Evolutionary conservation across 495 filamentous ascomycete genomes (phyloP).

Genomic region (Haplographium delicatum): DNA sequence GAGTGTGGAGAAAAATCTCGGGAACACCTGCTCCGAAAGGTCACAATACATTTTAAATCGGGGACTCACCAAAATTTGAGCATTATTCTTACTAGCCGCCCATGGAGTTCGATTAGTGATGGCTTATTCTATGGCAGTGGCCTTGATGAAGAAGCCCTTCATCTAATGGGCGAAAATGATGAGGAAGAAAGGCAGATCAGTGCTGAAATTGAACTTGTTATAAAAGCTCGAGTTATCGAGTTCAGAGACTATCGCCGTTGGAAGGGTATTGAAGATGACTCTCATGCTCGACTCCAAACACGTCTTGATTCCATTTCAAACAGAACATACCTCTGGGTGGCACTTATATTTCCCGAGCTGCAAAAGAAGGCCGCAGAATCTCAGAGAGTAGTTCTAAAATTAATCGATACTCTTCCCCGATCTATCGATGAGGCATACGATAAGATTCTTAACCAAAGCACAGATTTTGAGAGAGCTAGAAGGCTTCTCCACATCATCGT

Average conservation of each 20-base stretch:
- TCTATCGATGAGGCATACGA: constrained; percentile 31
- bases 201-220: no score
- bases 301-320: constrained; percentile 6
- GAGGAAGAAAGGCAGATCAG: no score
- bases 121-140: constrained; percentile 31
- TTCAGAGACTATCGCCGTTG: constrained; percentile 17
- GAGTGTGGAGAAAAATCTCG: constrained; percentile 27
- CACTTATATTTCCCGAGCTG: constrained; percentile 22
- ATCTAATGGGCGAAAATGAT: constrained; percentile 33
- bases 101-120: constrained; percentile 33
- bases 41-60: constrained; percentile 10
- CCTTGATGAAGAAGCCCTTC: constrained; percentile 21
- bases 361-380: neutral
- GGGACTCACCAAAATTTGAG: neutral
- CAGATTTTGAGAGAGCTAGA: constrained; percentile 19
- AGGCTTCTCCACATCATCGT: constrained; percentile 36
- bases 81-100: constrained; percentile 38
- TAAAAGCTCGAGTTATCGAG: no score
- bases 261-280: no score
- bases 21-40: no score
- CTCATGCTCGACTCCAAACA: constrained; percentile 20
- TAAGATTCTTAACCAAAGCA: constrained; percentile 30
- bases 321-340: constrained; percentile 23
- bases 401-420: neutral
- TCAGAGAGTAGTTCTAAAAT: neutral